A percentile compares a stretch with the other conserved stretches of the same genome.
These are phyloP conservation scores for Blastobotrys serpentis DNA, from an alignment of 1,139 yeast species.

Conservation along the genomic window DNA sequence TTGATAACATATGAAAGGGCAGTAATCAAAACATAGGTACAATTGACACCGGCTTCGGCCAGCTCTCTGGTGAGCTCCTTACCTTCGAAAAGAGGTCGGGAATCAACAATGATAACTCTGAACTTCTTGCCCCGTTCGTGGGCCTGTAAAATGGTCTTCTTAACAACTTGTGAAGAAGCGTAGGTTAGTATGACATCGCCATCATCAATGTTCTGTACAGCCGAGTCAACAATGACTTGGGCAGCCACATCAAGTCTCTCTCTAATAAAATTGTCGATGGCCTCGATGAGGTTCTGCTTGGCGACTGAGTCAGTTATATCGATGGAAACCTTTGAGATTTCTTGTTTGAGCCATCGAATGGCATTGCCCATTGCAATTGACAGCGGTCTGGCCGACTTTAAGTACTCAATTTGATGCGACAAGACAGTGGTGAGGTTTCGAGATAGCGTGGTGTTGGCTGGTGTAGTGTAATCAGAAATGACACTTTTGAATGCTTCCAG, in stretches of 20 bases:
- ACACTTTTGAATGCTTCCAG: constrained; percentile 79
- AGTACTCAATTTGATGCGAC: constrained; percentile 90
- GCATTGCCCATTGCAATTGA: constrained; percentile 97
- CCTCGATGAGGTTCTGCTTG: constrained; percentile 59
- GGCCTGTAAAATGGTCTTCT: constrained; percentile 72
- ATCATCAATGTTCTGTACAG: constrained; percentile 71
- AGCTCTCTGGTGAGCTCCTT: constrained; percentile 66
- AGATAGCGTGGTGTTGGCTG: constrained; percentile 78
- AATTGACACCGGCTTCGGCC: constrained; percentile 56
- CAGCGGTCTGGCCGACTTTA: constrained; percentile 88
- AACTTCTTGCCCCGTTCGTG: constrained; percentile 62
- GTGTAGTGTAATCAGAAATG: constrained; percentile 78
- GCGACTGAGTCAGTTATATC: constrained; percentile 74
- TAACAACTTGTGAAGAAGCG: constrained; percentile 85
- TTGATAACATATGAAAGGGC: constrained; percentile 77
- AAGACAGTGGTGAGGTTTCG: constrained; percentile 87
- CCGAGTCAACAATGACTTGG: constrained; percentile 76
- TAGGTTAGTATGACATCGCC: constrained; percentile 82
- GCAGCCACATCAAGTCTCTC: constrained; percentile 87
- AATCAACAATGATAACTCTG: constrained; percentile 83
- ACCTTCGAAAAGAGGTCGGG: constrained; percentile 96
- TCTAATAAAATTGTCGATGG: constrained; percentile 75
- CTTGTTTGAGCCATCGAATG: constrained; percentile 94
- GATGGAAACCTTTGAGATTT: constrained; percentile 68
- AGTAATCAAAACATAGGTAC: constrained; percentile 73